phyloP scores from a whole-genome alignment of 2,329 filamentous ascomycete species.

The Botrytis porri region DNA sequence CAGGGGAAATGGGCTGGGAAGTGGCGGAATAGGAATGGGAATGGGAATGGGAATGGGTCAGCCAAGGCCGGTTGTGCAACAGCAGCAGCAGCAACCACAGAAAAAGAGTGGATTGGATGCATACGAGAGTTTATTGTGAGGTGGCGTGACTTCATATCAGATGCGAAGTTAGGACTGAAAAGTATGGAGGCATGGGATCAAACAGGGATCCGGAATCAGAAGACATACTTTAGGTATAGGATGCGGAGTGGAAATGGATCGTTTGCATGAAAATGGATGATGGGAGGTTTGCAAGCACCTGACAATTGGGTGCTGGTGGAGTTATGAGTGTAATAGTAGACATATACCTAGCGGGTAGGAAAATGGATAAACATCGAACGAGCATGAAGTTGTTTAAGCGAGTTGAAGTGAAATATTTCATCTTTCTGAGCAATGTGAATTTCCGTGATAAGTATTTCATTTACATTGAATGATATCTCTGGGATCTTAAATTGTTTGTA shows the following conservation, averaged over 20 bases:
- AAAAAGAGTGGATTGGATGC: constrained; percentile 50
- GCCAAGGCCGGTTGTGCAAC: constrained; percentile 18
- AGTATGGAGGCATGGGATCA: not conserved
- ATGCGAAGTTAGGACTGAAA: not conserved
- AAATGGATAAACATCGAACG: not conserved
- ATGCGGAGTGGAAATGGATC: not conserved
- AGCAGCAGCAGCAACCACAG: constrained; percentile 31
- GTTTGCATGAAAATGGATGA: not conserved
- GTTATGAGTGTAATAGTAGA: constrained; percentile 4
- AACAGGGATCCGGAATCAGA: not conserved
- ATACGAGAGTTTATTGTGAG: constrained; percentile 53
- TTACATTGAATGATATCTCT: not conserved
- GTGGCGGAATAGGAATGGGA: constrained; percentile 19
- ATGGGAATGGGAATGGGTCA: constrained; percentile 27
- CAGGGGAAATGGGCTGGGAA: constrained; percentile 26
- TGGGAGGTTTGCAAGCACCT: not conserved
- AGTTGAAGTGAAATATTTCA: not conserved
- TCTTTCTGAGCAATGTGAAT: not conserved
- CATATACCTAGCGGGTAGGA: not conserved
- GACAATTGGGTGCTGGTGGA: not conserved
- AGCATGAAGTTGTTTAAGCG: not conserved
- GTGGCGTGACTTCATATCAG: not conserved
- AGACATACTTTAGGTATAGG: not conserved
- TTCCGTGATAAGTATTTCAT: not conserved
- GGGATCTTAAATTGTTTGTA: not conserved